Conservation (phyloP, 2,329 filamentous ascomycete genomes). For the Hypoxylon sp. region DNA sequence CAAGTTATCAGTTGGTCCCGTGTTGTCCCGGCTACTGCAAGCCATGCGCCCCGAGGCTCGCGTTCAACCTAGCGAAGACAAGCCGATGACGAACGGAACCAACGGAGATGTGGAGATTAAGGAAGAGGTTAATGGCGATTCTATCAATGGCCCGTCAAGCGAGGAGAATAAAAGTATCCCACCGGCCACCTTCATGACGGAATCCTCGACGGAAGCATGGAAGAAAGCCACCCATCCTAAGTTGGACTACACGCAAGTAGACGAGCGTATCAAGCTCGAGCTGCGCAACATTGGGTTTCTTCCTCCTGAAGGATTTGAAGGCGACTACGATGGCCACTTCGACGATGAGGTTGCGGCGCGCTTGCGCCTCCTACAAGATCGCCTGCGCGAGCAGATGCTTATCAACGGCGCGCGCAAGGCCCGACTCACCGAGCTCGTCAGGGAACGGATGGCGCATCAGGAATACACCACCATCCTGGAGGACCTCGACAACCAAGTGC, state of each 20-base stretch:
- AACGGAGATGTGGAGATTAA: constrained; percentile 61
- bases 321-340: constrained; percentile 88
- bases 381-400: constrained; percentile 85
- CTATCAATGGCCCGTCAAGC: constrained; percentile 54
- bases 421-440: constrained; percentile 85
- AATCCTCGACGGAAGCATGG: constrained; percentile 80
- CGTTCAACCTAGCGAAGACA: constrained; percentile 67
- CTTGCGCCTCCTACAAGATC: constrained; percentile 84
- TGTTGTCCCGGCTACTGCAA: constrained; percentile 84
- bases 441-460: constrained; percentile 94
- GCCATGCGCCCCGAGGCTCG: constrained; percentile 83
- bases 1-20: constrained; percentile 86
- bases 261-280: constrained; percentile 92
- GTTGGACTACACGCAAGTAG: constrained; percentile 86
- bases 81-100: constrained; percentile 64
- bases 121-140: constrained; percentile 66
- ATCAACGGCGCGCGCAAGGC: constrained; percentile 92
- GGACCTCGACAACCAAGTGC: constrained; percentile 94
- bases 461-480: constrained; percentile 98
- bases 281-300: constrained; percentile 91
- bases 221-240: constrained; percentile 81
- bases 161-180: constrained; percentile 62
- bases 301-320: constrained; percentile 70
- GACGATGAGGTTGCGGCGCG: constrained; percentile 96
- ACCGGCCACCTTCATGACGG: constrained; percentile 83